Evolutionary conservation across 768 basidiomycete species (phyloP), one percentile per base, ranked within the genome.

Genomic region (Suillus subalutaceus): DNA sequence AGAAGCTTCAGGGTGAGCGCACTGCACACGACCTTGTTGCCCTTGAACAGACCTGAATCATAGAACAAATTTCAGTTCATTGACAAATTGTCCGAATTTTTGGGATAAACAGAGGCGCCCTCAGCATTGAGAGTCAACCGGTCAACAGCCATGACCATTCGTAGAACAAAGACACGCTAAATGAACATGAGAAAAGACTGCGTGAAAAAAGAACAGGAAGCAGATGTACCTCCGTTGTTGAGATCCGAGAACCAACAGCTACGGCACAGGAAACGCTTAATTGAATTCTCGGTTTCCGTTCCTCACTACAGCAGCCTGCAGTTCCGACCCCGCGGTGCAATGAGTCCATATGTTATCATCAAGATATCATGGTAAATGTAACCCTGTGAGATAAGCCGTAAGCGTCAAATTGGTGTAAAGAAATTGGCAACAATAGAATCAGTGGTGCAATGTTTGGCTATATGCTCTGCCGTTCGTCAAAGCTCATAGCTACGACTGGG

Each of bases 401-500:
- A 23, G 32, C 18, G 10, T 75, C 18, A 74, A 72, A 59, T 63
- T 30, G 18, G 43, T 50, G 37, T 59, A 53, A 65, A 43, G 13
- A 37, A 60, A 4, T 46, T 44, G 6, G 15, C 4, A 48, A 58
- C 63, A 10, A 67, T 67, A 71, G 64, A 69, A 70, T 88, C 87
- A 88, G 88, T 79, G 77, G 77, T 88, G 85, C 87, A 86, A 84
- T 74, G 74, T 73, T 89, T 89, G 87, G 87, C 85, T 87, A 35
- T 32, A 79, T 88, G 88, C 87, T 85, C 80, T 80, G 80, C 87
- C 86, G 72, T 75, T 90, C 88, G 83, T 89, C 88, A 89, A 79
- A 58, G 86, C 82, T 70, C 37, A 60, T 66, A 74, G 82, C 85
- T 89, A 88, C 80, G 87, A 88, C 88, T 90, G 88, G 88, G 88